Base-by-base conservation (phyloP, 148 eudicot genomes). In the Heliosperma pusillum region DNA sequence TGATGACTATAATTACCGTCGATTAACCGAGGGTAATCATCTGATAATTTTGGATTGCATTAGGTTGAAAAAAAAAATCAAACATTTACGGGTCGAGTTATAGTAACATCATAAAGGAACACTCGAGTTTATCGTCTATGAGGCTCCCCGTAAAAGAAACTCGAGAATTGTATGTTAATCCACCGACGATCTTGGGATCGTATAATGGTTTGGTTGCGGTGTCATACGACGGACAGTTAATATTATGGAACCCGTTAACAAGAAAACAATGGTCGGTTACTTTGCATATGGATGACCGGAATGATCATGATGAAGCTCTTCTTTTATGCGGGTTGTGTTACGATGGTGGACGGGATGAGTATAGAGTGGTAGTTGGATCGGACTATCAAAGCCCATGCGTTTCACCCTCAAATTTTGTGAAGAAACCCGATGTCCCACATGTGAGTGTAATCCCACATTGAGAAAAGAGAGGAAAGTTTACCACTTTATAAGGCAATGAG, bases 151-250 rank as follows among this genome's bases (percentile, higher is more conserved):
- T 66, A 42, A 42, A 42, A 42, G 45, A 10, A 5, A 10, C 8
- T 42, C 45, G 45, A 5, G 0, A 7, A 5, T 10, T 0, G 5
- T n/a, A n/a, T n/a, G n/a, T n/a, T n/a, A 42, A 42, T 42, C 10
- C 15, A 4, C 16, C 65, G 10, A 40, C 50, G 21, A 19, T 75
- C 4, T 3, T 75, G 0, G 78, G 78, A 1, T 65, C 72, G 1
- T 74, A 57, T 42, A 74, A 74, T 30, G 77, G 77, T 21, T 74
- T 74, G 25, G 77, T 74, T 1, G 77, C 77, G 2, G 17, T 74
- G 2, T 22, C 17, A 26, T 19, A 26, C 9, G 21, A 53, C 3
- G 11, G 50, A 29, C 20, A 27, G 26, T 74, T 63, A 27, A 19
- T 74, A 24, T 29, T 65, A 16, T 74, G 71, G 62, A 74, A 74